A percentile compares a stretch with the other conserved stretches of the same genome.
phyloP scores from a whole-genome alignment of 139 green algal species.

The Closterium sp. region DNA sequence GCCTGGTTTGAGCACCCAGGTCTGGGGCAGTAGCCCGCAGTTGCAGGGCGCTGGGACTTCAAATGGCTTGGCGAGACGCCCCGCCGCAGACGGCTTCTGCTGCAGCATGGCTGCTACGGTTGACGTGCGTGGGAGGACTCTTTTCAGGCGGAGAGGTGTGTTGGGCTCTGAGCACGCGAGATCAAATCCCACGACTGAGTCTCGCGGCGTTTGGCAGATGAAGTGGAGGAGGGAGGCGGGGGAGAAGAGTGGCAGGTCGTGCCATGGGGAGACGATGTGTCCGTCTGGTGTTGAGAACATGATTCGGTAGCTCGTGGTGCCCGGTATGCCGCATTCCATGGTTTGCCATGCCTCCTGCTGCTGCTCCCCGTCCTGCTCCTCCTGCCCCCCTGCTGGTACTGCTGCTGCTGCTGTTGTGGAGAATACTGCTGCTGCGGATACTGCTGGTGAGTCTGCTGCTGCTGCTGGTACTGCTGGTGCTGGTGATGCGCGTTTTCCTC shows the following conservation, averaged over 20 bases:
- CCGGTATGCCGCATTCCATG: background rate
- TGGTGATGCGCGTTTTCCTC: background rate
- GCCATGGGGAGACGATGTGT: background rate
- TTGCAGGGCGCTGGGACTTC: constrained; percentile 4
- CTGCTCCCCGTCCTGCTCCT: background rate
- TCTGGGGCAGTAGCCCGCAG: constrained; percentile 1
- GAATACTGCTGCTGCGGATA: background rate
- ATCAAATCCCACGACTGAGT: background rate
- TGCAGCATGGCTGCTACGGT: background rate
- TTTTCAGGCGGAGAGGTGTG: background rate
- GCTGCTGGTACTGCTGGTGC: background rate
- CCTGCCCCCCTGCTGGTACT: background rate
- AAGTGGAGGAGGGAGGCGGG: background rate
- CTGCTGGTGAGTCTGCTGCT: background rate
- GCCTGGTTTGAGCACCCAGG: background rate
- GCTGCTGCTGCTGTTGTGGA: background rate
- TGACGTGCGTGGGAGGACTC: background rate
- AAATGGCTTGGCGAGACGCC: background rate
- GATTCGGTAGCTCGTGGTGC: background rate
- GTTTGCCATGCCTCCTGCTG: constrained; percentile 5
- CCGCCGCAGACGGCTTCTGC: background rate
- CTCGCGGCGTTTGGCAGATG: background rate
- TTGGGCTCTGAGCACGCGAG: background rate
- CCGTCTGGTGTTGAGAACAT: background rate
- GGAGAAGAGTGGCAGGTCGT: background rate